Percentiles rank a stretch among this genome's conserved stretches.
Conservation (phyloP, 148 eudicot species). For the Vaccinium myrtillus region DNA sequence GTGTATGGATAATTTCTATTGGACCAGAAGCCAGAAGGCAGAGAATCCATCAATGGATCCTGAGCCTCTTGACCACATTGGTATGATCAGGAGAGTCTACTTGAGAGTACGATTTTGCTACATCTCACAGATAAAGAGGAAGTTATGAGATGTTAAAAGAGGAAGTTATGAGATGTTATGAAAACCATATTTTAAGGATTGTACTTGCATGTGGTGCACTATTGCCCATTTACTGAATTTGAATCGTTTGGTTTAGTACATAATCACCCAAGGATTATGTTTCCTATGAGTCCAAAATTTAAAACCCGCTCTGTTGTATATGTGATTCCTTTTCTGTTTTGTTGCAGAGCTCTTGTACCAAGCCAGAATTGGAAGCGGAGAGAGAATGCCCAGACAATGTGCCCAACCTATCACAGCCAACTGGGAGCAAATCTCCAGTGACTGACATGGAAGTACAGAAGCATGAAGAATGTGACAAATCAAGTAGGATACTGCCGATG, state of each 20-base stretch:
- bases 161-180: background rate
- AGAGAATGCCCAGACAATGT: constrained; percentile 29
- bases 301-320: background rate
- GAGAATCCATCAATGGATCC: background rate
- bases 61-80: background rate
- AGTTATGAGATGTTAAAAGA: background rate
- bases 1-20: background rate
- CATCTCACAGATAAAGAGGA: background rate
- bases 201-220: background rate
- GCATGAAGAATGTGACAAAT: constrained; percentile 24
- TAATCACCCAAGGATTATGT: background rate
- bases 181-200: background rate
- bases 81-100: background rate
- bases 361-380: constrained; percentile 56
- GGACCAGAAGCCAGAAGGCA: background rate
- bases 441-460: constrained; percentile 24
- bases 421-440: constrained; percentile 31
- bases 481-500: constrained; percentile 24
- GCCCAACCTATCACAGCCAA: constrained; percentile 30
- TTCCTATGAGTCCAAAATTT: background rate
- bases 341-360: constrained; percentile 81
- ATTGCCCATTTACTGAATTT: background rate
- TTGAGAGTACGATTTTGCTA: background rate
- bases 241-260: background rate
- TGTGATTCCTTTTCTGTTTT: background rate